A percentile compares a stretch with the other conserved stretches of the same genome.
These are phyloP conservation scores for Cladorrhinum sp. DNA, from an alignment of 2,329 filamentous ascomycete species.

Conservation along the genomic window DNA sequence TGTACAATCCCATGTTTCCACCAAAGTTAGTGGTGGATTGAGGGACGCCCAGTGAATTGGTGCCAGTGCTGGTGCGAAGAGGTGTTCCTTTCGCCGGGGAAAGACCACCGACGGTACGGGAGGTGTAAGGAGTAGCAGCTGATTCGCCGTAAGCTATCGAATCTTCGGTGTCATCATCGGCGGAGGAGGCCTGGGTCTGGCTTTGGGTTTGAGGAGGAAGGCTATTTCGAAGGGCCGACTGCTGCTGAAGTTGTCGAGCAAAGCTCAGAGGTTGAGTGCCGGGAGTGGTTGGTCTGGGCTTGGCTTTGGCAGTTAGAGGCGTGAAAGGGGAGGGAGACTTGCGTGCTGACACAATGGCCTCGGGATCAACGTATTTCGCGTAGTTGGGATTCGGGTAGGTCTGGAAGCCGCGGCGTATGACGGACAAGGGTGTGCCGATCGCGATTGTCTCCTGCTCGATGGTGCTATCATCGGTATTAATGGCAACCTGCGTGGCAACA, in stretches of 20 bases:
- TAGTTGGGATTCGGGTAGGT: constrained; percentile 84
- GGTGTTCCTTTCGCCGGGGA: constrained; percentile 25
- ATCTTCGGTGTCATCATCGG: constrained; percentile 3
- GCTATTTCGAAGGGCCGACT: not conserved
- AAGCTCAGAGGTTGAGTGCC: constrained; percentile 17
- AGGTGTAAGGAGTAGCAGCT: constrained; percentile 4
- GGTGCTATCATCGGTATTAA: constrained; percentile 39
- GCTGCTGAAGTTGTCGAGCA: constrained; percentile 1
- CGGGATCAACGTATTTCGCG: constrained; percentile 67
- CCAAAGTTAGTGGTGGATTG: constrained; percentile 44
- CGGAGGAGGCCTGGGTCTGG: not conserved
- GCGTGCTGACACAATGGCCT: constrained; percentile 37
- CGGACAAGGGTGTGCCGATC: constrained; percentile 53
- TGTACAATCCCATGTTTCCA: constrained; percentile 76
- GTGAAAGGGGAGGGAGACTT: constrained; percentile 41
- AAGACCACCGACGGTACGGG: constrained; percentile 15
- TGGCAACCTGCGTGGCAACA: constrained; percentile 76
- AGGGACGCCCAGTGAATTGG: constrained; percentile 7
- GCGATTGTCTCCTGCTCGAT: constrained; percentile 45
- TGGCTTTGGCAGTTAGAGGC: constrained; percentile 31
- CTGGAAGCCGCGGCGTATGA: constrained; percentile 72
- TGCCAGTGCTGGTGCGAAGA: constrained; percentile 21
- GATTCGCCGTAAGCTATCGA: constrained; percentile 1
- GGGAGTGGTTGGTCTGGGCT: not conserved
- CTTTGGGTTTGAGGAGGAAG: not conserved